Conservation (phyloP, 768 basidiomycete species). For the Phlegmacium glaucopus region DNA sequence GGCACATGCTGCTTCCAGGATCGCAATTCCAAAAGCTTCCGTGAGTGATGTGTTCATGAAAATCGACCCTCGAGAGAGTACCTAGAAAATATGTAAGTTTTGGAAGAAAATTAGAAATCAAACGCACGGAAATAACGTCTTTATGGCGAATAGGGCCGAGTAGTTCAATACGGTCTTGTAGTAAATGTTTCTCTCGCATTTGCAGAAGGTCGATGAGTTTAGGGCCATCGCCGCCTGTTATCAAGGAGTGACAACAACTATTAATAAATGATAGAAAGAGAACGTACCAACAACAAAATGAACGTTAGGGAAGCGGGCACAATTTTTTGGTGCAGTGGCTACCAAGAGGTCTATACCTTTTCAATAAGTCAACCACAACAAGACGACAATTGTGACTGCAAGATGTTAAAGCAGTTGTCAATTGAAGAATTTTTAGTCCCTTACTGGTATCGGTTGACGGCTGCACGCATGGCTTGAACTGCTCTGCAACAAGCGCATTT, state of each 20-base stretch:
- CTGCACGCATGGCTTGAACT: conserved; percentile 68
- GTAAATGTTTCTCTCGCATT: conserved; percentile 86
- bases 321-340: conserved; percentile 88
- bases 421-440: too few species aligned
- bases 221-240: conserved; percentile 91
- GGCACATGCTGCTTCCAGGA: conserved; percentile 93
- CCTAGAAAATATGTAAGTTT: conserved; percentile 36
- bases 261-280: too few species aligned
- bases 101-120: too few species aligned
- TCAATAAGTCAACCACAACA: conserved; percentile 89
- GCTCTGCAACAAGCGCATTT: conserved; percentile 83
- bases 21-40: conserved; percentile 94
- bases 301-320: conserved; percentile 80
- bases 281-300: conserved; percentile 87
- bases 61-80: conserved; percentile 81
- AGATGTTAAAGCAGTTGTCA: too few species aligned
- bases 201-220: conserved; percentile 93
- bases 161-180: conserved; percentile 91
- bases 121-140: conserved; percentile 76
- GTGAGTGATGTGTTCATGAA: conserved; percentile 96
- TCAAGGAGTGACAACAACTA: too few species aligned
- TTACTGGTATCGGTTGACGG: conserved; percentile 57
- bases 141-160: conserved; percentile 78
- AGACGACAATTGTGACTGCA: conserved; percentile 92
- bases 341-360: conserved; percentile 97